Percentiles rank a stretch among this genome's conserved stretches.
phyloP scores from a whole-genome alignment of 257 asterid genomes.

The Ocimum tenuiflorum region DNA sequence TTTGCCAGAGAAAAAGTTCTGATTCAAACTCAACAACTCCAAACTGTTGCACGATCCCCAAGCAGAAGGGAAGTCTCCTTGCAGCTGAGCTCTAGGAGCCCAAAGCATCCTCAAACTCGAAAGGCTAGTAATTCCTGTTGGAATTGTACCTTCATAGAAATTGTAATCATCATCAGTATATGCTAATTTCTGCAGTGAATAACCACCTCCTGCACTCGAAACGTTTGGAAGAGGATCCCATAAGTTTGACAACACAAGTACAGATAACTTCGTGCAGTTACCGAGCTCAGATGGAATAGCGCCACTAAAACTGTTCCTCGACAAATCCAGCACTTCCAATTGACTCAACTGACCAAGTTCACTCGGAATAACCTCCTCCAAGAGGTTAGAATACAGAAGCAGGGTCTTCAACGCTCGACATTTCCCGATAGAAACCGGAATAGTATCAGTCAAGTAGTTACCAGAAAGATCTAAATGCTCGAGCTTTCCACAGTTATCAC shows the following conservation, averaged over 20 bases:
- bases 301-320: constrained; percentile 76
- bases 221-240: constrained; percentile 72
- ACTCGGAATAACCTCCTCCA: constrained; percentile 63
- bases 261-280: constrained; percentile 58
- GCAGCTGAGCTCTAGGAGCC: constrained; percentile 76
- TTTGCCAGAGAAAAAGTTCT: constrained; percentile 48
- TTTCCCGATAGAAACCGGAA: constrained; percentile 62
- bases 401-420: constrained; percentile 59
- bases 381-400: constrained; percentile 60
- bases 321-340: constrained; percentile 75
- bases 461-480: constrained; percentile 83
- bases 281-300: constrained; percentile 58
- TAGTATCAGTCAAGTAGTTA: constrained; percentile 46
- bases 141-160: constrained; percentile 64
- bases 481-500: constrained; percentile 63
- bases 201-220: constrained; percentile 32
- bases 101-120: constrained; percentile 76
- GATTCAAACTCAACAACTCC: constrained; percentile 75
- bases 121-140: constrained; percentile 42
- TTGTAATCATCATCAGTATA: constrained; percentile 56
- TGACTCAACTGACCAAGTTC: constrained; percentile 63
- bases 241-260: constrained; percentile 69
- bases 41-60: constrained; percentile 70
- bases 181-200: constrained; percentile 27
- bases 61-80: constrained; percentile 50